Evolutionary conservation across 2,329 filamentous ascomycete species (phyloP), one percentile per base, ranked within the genome.

Genomic region (Colletotrichum somersetense): DNA sequence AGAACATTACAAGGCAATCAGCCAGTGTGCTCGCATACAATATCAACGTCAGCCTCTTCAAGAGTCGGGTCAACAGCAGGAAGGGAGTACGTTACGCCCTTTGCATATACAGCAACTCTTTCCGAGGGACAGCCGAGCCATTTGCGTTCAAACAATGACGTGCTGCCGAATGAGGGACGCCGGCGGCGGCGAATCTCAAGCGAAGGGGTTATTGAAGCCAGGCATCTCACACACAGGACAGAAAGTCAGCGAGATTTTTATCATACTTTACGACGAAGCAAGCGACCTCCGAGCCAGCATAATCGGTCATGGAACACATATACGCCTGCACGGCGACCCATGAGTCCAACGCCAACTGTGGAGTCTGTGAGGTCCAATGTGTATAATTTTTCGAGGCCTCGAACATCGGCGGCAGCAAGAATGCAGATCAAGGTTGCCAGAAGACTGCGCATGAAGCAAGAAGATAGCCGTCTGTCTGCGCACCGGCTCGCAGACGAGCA

Each of bases 351-450:
- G 10, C 56, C 35, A 18, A 72, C 59, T 16, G 26, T 35, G 11
- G 23, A 12, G 23, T 56, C 50, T 5, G 23, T 50, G 4, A 42
- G 23, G 16, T 69, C 69, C 2, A 61, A 61, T 2, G 10, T 69
- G 46, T 66, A 72, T 26, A 72, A 69, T 20, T 72, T 72, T n/a
- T 72, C 69, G 3, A 56, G 69, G 7, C 69, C 69, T n/a, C 53
- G 69, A 16, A 69, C 59, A 3, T 69, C 69, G 3, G 55, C 69
- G 16, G 69, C 69, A n/a, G 69, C 66, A 5, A 69, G 69, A 35
- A 72, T 72, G 66, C 69, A 72, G 26, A 55, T 46, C 1, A 69
- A 69, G n/a, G 69, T 72, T 6, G 53, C 69, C 4, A 61, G 26
- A 35, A 53, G 69, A 4, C 1, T 69, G 33, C 59, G 59, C 3